Conservation (phyloP, 2,329 filamentous ascomycete species). For the Aspergillus puulaauensis region DNA sequence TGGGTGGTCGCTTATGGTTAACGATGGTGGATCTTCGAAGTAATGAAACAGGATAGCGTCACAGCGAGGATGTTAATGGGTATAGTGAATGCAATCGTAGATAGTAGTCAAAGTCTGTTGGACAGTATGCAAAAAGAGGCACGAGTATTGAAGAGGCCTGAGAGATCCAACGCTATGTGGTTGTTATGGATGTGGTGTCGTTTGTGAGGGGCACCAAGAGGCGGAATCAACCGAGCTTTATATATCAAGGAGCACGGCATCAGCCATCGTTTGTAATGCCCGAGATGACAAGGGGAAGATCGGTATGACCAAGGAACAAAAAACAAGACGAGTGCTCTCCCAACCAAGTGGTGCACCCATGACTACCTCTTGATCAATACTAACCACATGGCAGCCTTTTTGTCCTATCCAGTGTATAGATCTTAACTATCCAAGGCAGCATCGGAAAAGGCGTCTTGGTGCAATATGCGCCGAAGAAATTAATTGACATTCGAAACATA, state of each 20-base stretch:
- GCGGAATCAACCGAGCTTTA: neutral
- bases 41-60: too few species aligned
- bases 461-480: neutral
- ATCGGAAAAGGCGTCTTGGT: neutral
- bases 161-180: neutral
- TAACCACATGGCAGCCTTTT: neutral
- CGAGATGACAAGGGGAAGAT: neutral
- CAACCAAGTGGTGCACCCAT: neutral
- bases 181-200: neutral
- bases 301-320: neutral
- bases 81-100: neutral
- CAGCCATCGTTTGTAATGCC: neutral
- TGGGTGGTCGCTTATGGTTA: neutral
- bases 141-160: neutral
- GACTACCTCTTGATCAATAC: neutral
- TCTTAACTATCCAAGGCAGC: neutral
- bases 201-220: neutral
- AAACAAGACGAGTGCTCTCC: neutral
- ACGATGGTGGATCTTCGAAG: neutral
- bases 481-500: conserved; percentile 1
- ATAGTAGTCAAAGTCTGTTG: neutral
- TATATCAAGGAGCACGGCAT: neutral
- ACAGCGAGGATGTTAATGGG: neutral
- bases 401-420: neutral
- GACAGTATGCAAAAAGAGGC: neutral